Evolutionary conservation across 495 filamentous ascomycete species (phyloP), one percentile per base, ranked within the genome.

Genomic region (Xylona heveae): DNA sequence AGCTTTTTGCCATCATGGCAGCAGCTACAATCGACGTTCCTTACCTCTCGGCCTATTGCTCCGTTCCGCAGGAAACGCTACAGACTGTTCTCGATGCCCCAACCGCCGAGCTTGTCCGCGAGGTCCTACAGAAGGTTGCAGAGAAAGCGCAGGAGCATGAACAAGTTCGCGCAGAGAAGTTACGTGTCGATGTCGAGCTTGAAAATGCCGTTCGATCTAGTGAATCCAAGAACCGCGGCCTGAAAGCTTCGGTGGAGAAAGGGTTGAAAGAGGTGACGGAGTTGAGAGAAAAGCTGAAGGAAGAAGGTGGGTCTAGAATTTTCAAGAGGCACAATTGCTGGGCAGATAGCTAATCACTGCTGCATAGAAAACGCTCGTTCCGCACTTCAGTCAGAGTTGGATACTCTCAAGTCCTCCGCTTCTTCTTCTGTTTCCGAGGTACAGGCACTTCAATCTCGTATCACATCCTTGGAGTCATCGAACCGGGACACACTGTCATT

Each of bases 401-500:
- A 83, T 27, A 58, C 59, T 2, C 64, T 90, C 28, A 83, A 77
- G 41, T 74, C 79, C 0, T 76, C 76, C 1, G 72, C 72, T 15
- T 72, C 71, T 1, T 68, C 65, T 14, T 82, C 78, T 8, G 64
- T 68, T 28, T 77, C 83, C 24, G 82, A 94, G 47, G 64, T 74
- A 26, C 67, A 73, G 36, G 63, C 66, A 7, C 58, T 94, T 4
- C 72, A 78, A 33, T 64, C 74, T 21, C 79, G 85, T 30, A 80
- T 95, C 40, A 47, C 71, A 3, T 74, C 80, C 2, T 65, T 99
- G 0, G 88, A 99, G 50, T 69, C 76, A 6, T 85, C 83, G 13
- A 94, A 93, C 41, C 68, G 85, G 26, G 84, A 94, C 40, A 83
- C 79, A 3, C 52, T 93, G 1, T 72, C 75, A 9, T 65, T 93